Evolutionary conservation across 768 basidiomycete species (phyloP).

Genomic region (Mycena filopes): DNA sequence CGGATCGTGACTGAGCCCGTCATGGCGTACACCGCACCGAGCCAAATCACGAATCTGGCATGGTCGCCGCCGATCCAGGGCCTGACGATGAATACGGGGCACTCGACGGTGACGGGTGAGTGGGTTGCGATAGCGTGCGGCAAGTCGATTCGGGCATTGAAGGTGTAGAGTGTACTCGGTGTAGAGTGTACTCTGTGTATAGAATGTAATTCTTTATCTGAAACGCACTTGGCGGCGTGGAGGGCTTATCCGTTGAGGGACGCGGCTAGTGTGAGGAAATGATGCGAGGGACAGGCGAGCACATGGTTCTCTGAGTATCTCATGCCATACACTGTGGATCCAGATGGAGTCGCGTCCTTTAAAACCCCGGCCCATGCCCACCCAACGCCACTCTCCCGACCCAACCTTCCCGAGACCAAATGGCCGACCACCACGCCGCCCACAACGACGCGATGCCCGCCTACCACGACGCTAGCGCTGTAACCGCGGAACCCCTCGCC

Average conservation of each 20-base stretch:
- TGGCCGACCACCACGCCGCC: background rate
- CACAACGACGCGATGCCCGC: constrained; percentile 7
- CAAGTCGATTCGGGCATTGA: constrained; percentile 82
- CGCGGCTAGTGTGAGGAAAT: background rate
- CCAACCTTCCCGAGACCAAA: constrained; percentile 28
- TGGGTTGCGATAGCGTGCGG: constrained; percentile 90
- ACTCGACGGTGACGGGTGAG: constrained; percentile 80
- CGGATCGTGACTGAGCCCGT: constrained; percentile 78
- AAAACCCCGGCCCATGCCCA: background rate
- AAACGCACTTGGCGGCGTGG: constrained; percentile 14
- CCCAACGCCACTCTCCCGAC: constrained; percentile 21
- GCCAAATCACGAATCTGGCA: constrained; percentile 84
- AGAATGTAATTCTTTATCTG: constrained; percentile 8
- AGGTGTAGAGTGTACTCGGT: too few species aligned
- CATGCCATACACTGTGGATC: background rate
- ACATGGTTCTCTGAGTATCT: constrained; percentile 21
- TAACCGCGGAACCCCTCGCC: constrained; percentile 6
- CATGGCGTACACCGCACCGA: constrained; percentile 84
- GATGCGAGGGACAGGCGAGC: constrained; percentile 9
- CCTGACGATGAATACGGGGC: constrained; percentile 79
- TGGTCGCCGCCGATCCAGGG: constrained; percentile 91
- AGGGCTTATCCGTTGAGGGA: background rate
- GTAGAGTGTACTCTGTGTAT: too few species aligned
- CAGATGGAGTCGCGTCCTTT: constrained; percentile 9
- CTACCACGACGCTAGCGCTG: background rate